Evolutionary conservation across 106 monocot genomes (phyloP).

Genomic region (Platanthera guangdongensis): DNA sequence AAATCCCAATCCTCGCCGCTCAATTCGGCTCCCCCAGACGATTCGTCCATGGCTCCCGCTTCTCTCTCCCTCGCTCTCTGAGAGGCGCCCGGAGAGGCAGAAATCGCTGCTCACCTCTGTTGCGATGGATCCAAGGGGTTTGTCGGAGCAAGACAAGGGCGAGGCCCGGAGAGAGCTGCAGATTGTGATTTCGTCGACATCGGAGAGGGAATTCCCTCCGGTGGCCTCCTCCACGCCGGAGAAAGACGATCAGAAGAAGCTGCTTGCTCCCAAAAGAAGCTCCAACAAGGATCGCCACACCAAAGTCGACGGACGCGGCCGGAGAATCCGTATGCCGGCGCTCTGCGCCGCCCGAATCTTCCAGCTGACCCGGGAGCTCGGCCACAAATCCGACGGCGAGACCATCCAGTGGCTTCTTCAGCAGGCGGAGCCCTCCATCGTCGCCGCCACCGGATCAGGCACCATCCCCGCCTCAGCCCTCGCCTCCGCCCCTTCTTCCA

Average conservation of each 20-base stretch:
- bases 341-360: constrained; percentile 15
- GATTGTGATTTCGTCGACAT: constrained; percentile 1
- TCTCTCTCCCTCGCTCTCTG: background rate
- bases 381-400: constrained; percentile 17
- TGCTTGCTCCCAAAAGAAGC: constrained; percentile 11
- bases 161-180: constrained; percentile 3
- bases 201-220: constrained; percentile 2
- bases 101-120: background rate
- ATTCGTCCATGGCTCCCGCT: background rate
- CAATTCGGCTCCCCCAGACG: background rate
- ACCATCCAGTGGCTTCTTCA: constrained; percentile 15
- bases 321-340: constrained; percentile 13
- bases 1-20: background rate
- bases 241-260: constrained; percentile 7
- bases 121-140: constrained; percentile 2
- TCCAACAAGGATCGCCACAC: constrained; percentile 17
- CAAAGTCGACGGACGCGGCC: constrained; percentile 15
- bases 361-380: constrained; percentile 10
- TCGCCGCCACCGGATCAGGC: constrained; percentile 11
- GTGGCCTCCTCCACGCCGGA: background rate
- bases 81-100: too few species aligned
- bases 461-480: constrained; percentile 11
- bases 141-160: background rate
- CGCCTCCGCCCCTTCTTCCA: background rate
- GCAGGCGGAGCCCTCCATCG: constrained; percentile 11